Base-by-base conservation (phyloP, 768 basidiomycete species). In the Sporobolomyces pararoseus region DNA sequence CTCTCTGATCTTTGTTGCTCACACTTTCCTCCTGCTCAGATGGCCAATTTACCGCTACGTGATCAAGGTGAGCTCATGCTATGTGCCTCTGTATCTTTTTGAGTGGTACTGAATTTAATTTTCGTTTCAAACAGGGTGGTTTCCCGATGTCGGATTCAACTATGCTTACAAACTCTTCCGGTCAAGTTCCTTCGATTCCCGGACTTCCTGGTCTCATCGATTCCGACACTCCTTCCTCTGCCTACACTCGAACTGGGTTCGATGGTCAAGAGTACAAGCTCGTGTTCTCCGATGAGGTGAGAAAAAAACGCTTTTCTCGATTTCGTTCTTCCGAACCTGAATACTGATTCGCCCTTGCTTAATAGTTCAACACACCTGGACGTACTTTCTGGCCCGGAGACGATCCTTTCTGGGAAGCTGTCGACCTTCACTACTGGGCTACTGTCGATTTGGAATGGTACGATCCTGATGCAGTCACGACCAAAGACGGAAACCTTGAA, bases 201-300 rank as follows among this genome's bases (percentile, higher is more conserved):
- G 84, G 85, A 65, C 79, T 93, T 67, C 88, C 87, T 0, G 79
- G 73, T 1, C 79, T 96, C 37, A 84, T 98, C 75, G 95, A 99
- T 80, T 62, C 75, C 3, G 88, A 87, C 35, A 98, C 95, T 0
- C 90, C 89, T 2, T 32, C 29, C 2, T 23, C 23, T 3, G 74
- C 57, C 4, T 57, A 71, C 54, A 84, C 58, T 3, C 57, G 76
- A 27, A 70, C 67, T 5, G 77, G 83, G 5, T 89, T 84, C 72
- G 91, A 96, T 76, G 94, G 93, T 3, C 82, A 88, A 65, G 79
- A 83, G 12, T 94, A 91, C 78, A 81, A 87, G 63, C 85, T 99
- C 35, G 88, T 90, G 3, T 98, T 93, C 81, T 91, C 59, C 4
- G 59, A 61, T 31, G 59, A 61, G 59, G 65, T 66, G 39, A 34